phyloP scores from a whole-genome alignment of 805 yeast species.

The Candida golubevii region DNA sequence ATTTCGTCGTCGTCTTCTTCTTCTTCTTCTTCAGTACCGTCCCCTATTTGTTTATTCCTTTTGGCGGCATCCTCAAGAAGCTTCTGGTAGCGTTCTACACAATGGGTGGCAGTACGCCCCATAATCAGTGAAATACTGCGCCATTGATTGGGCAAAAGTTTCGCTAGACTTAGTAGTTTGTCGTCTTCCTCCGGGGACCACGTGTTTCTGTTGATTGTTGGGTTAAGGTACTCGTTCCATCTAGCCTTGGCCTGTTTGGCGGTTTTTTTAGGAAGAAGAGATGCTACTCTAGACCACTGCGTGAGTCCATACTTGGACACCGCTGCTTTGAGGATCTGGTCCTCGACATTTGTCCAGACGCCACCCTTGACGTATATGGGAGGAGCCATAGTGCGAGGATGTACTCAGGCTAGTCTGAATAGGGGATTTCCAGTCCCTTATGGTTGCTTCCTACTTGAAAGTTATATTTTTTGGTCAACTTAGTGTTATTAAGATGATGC shows the following conservation, averaged over 20 bases:
- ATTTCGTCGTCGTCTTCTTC: conserved; percentile 21
- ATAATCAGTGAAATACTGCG: conserved; percentile 76
- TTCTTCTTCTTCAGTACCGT: conserved; percentile 22
- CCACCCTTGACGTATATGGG: conserved; percentile 79
- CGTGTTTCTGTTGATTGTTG: conserved; percentile 54
- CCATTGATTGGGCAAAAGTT: conserved; percentile 89
- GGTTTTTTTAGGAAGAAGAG: conserved; percentile 76
- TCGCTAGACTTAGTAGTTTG: conserved; percentile 59
- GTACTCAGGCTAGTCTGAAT: too few species aligned
- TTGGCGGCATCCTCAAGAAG: conserved; percentile 49
- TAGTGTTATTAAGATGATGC: too few species aligned
- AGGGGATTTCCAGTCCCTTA: too few species aligned
- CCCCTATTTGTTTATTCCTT: neutral
- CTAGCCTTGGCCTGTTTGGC: conserved; percentile 91
- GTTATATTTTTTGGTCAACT: too few species aligned
- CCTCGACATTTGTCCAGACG: conserved; percentile 82
- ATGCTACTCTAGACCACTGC: conserved; percentile 92
- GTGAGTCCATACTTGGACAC: conserved; percentile 89
- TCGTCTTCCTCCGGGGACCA: conserved; percentile 82
- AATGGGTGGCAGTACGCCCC: conserved; percentile 82
- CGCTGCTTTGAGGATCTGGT: conserved; percentile 85
- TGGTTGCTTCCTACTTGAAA: too few species aligned
- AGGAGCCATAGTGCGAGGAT: conserved; percentile 32
- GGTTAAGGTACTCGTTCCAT: conserved; percentile 87
- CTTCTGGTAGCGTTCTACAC: conserved; percentile 79